Evolutionary conservation across 108 stramenopile genomes (phyloP), one percentile per base, ranked within the genome.

Genomic region (Nitzschia inconspicua): DNA sequence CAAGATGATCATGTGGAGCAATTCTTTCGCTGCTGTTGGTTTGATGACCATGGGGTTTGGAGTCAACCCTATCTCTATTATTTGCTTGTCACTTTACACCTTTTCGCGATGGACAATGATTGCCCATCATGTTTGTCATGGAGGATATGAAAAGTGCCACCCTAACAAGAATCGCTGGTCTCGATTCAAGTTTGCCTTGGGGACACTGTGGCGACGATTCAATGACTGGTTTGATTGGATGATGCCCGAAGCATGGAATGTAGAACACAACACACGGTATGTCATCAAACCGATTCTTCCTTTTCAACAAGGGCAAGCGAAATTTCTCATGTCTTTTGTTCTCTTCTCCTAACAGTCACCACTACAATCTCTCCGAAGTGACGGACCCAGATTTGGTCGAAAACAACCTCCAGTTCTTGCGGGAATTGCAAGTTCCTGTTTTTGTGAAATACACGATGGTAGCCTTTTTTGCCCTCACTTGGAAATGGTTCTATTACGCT

Each of bases 1-100:
- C 58, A 96, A 96, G 63, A 93, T 96, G 76, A 66, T 96, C 23
- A 44, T 72, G 57, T 92, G 90, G 95, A 63, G 60, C 44, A 89
- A 91, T 73, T 26, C 60, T 5, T 88, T 76, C 57, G 87, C 87
- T 10, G 47, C 78, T 19, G 70, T 90, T n/a, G 95, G 95, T 1
- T 32, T 84, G 0, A 36, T 73, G n/a, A 73, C 77, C 24, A 76
- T 79, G 75, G 69, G 82, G 20, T 63, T 80, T 22, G 23, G 68
- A 7, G 72, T 80, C 22, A 89, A 86, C 53, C 78, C 79, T 7
- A 57, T 89, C 30, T 78, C 83, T 3, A 55, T 86, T 40, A 35
- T 72, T 7, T 71, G 73, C 13, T 53, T 89, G 23, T 80, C 78
- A 0, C 66, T 82, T 1, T 85, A 80, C 59, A 82, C 75, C 2